Evolutionary conservation across 176 grass and related monocot species (phyloP).

Genomic region (Leersia perrieri): DNA sequence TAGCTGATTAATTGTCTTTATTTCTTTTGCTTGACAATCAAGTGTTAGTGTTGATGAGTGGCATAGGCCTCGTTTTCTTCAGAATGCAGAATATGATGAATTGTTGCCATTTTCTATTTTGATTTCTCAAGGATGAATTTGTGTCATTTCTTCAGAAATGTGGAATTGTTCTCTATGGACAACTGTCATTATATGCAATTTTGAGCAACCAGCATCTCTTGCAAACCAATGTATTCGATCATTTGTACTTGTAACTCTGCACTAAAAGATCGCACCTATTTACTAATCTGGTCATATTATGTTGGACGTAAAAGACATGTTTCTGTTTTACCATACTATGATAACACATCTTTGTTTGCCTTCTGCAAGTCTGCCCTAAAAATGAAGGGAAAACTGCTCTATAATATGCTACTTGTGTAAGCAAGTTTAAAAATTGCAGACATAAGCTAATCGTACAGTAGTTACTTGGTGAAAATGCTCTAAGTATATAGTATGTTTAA

Average conservation of each 20-base stretch:
- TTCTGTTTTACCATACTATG: background rate
- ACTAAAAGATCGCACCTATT: background rate
- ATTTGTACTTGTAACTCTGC: background rate
- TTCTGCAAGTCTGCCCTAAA: background rate
- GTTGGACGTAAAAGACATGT: background rate
- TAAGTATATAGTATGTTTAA: too few relatives aligned
- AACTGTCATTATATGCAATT: background rate
- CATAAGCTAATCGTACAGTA: background rate
- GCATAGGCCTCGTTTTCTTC: too few relatives aligned
- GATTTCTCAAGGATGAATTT: background rate
- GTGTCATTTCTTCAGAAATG: background rate
- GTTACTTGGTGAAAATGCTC: too few relatives aligned
- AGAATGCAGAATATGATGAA: too few relatives aligned
- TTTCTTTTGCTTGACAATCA: background rate
- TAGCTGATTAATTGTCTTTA: background rate
- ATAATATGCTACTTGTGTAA: background rate
- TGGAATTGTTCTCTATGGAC: too few relatives aligned
- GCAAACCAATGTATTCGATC: background rate
- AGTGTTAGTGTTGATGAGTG: background rate
- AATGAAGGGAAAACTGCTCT: background rate
- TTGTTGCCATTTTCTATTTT: too few relatives aligned
- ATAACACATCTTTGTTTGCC: background rate
- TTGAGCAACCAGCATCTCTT: background rate
- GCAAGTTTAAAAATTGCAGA: background rate
- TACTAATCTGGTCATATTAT: too few relatives aligned